Evolutionary conservation across 2,329 filamentous ascomycete species (phyloP).

Genomic region (Ophiostoma populinum): DNA sequence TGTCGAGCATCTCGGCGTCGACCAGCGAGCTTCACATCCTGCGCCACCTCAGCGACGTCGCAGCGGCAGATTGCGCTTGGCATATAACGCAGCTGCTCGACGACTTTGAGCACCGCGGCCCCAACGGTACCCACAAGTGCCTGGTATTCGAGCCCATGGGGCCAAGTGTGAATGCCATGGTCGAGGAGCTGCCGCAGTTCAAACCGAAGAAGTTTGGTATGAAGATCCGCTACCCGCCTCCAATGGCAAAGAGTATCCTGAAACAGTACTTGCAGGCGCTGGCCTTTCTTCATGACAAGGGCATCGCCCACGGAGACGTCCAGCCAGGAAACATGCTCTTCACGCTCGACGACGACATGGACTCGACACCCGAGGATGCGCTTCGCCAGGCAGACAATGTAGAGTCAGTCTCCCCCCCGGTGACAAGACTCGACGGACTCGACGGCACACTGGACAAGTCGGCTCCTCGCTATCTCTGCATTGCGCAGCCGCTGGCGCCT

Average conservation of each 20-base stretch:
- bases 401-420: neutral
- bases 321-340: slow-evolving; percentile 9
- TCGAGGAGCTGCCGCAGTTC: slow-evolving; percentile 1
- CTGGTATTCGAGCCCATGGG: slow-evolving; percentile 6
- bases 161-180: neutral
- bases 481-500: neutral
- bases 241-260: slow-evolving; percentile 4
- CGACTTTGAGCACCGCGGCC: neutral
- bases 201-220: neutral
- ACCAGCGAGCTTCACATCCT: neutral
- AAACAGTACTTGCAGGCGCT: slow-evolving; percentile 1
- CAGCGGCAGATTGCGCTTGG: neutral
- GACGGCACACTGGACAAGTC: neutral
- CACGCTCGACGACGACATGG: slow-evolving; percentile 8
- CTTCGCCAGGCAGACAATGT: neutral
- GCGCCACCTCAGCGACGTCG: neutral
- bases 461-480: neutral
- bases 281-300: slow-evolving; percentile 5
- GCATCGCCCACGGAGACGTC: slow-evolving; percentile 8
- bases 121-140: slow-evolving; percentile 7
- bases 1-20: neutral
- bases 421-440: neutral
- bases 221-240: slow-evolving; percentile 1
- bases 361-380: neutral
- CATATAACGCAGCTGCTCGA: slow-evolving; percentile 2